phyloP scores from a whole-genome alignment of 2,329 filamentous ascomycete genomes.

The Emergomyces pasteurianus region DNA sequence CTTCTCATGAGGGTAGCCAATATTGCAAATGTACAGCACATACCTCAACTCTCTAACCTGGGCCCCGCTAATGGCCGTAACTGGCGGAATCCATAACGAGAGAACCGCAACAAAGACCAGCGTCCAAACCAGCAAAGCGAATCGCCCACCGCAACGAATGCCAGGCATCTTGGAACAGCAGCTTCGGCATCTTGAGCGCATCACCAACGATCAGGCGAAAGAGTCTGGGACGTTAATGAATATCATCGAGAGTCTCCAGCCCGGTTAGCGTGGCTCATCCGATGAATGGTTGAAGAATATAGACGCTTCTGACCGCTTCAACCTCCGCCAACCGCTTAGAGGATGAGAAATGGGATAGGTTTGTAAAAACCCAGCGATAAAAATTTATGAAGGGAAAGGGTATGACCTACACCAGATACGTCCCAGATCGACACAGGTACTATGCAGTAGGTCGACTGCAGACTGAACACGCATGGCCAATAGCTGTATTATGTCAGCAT shows the following conservation, averaged over 20 bases:
- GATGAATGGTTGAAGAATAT: not conserved
- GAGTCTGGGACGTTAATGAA: slow-evolving; percentile 6
- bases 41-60: slow-evolving; percentile 28
- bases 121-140: slow-evolving; percentile 13
- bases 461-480: not conserved
- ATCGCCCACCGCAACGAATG: slow-evolving; percentile 9
- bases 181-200: slow-evolving; percentile 30
- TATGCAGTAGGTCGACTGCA: too few species aligned
- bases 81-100: slow-evolving; percentile 24
- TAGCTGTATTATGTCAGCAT: not conserved
- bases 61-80: slow-evolving; percentile 24
- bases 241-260: not conserved
- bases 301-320: not conserved
- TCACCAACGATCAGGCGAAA: slow-evolving; percentile 21
- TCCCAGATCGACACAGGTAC: not conserved
- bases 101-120: slow-evolving; percentile 21
- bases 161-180: slow-evolving; percentile 22
- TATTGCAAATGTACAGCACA: slow-evolving; percentile 1
- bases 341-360: not conserved
- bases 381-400: not conserved
- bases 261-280: not conserved
- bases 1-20: not conserved
- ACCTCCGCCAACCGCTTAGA: not conserved
- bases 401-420: not conserved
- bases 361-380: not conserved